Evolutionary conservation across 352 stramenopile species (phyloP).

Genomic region (Globisporangium alternatum): DNA sequence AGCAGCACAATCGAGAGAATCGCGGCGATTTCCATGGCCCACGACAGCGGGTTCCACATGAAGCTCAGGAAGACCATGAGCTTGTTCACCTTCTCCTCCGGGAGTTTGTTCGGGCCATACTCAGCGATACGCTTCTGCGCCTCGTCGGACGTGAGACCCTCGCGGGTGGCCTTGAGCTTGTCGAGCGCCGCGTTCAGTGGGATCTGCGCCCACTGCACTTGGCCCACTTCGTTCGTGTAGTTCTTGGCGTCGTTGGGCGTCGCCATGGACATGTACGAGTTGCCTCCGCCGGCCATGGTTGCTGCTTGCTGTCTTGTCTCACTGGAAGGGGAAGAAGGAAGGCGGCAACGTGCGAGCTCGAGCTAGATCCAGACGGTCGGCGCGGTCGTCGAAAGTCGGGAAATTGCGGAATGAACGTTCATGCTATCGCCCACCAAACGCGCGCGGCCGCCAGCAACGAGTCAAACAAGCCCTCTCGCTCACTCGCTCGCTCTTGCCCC

Average conservation of each 20-base stretch:
- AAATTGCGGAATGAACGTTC: conserved; percentile 67
- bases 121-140: conserved; percentile 68
- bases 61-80: conserved; percentile 73
- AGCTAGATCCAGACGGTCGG: conserved; percentile 14
- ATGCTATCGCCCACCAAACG: not conserved
- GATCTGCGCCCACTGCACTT: conserved; percentile 73
- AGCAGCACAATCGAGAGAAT: conserved; percentile 74
- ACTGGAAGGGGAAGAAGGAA: conserved; percentile 5
- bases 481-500: not conserved
- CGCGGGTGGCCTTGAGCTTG: conserved; percentile 72
- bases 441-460: not conserved
- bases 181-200: conserved; percentile 78
- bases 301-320: conserved; percentile 16
- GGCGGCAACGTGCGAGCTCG: not conserved
- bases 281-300: conserved; percentile 52
- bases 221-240: conserved; percentile 74
- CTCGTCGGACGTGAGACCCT: conserved; percentile 72
- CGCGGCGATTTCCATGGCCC: conserved; percentile 76
- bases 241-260: conserved; percentile 78
- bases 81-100: conserved; percentile 78
- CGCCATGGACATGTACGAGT: conserved; percentile 76
- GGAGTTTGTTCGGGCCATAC: conserved; percentile 82
- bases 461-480: conserved; percentile 7
- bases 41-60: conserved; percentile 84
- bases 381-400: conserved; percentile 36